Percentiles rank a stretch among this genome's conserved stretches.
phyloP scores from a whole-genome alignment of 1,284 basidiomycete species.

The Bondarzewia mesenterica region DNA sequence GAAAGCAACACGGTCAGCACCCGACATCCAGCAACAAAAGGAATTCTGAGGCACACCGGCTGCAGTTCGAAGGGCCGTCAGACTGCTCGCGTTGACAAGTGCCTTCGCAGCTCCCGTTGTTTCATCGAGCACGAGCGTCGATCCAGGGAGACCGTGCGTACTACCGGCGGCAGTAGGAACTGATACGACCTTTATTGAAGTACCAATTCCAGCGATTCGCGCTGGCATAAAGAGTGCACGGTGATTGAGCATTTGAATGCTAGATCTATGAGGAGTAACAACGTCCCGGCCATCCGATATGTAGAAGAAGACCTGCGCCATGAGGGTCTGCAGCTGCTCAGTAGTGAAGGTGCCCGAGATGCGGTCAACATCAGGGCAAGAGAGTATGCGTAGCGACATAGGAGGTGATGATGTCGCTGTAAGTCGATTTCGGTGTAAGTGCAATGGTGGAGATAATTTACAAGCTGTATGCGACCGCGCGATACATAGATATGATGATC shows the following conservation, averaged over 20 bases:
- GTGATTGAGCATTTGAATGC: constrained; percentile 40
- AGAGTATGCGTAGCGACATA: constrained; percentile 46
- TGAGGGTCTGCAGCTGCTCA: constrained; percentile 39
- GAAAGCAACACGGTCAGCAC: background rate
- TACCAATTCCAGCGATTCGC: constrained; percentile 36
- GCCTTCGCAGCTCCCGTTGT: constrained; percentile 57
- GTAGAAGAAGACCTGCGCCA: constrained; percentile 44
- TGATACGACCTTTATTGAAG: constrained; percentile 67
- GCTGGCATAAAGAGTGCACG: constrained; percentile 68
- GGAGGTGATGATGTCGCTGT: no score
- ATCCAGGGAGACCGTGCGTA: constrained; percentile 59
- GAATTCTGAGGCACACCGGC: constrained; percentile 43
- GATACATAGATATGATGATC: no score
- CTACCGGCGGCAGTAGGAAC: constrained; percentile 41
- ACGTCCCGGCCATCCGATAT: constrained; percentile 14
- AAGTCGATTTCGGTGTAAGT: no score
- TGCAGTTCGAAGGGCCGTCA: constrained; percentile 78
- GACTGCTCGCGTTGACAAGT: constrained; percentile 64
- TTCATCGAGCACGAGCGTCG: constrained; percentile 73
- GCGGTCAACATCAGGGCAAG: constrained; percentile 38
- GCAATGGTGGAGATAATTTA: no score
- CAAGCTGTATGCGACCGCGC: no score
- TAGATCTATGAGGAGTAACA: constrained; percentile 41
- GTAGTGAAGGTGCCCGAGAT: constrained; percentile 33
- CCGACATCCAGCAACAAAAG: background rate